Evolutionary conservation across 2,329 filamentous ascomycete genomes (phyloP), one percentile per base, ranked within the genome.

Genomic region (Aureobasidium sp.): DNA sequence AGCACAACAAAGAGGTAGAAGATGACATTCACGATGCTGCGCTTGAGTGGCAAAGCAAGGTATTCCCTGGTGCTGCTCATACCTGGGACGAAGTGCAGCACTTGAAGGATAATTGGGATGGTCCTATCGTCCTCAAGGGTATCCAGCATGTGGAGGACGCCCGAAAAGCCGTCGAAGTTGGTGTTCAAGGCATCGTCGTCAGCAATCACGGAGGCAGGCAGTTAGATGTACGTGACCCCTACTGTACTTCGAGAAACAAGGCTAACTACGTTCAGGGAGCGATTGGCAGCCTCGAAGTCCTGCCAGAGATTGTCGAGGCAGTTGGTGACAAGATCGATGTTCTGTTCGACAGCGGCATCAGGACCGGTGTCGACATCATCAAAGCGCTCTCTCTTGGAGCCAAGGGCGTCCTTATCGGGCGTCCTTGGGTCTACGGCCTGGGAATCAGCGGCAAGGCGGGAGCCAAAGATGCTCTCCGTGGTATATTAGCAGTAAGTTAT

Each of bases 101-200:
- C 52, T 68, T 89, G 64, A 77, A 81, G 65, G 74, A 81, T 66
- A 70, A 85, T 62, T 89, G 85, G 83, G 77, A 83, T 63, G 85
- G 85, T 0, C 83, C 85, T 0, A 82, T 90, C 58, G 80, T 84
- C 64, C 76, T 84, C 39, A 87, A 87, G 70, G 85, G 84, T 0
- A 82, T 80, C 60, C 79, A 82, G 66, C 77, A 76, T 48, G 74
- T 79, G 2, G 77, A 73, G 1, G 81, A 83, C 67, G 80, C 80
- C 15, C 71, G 68, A 56, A 72, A 74, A 61, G 77, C 76, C 2
- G 71, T 75, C 6, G 71, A 81, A 39, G 67, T 71, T 33, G 79
- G 77, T 8, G 76, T 78, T 31, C 73, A 79, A 45, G 80, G 79
- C 0, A 80, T 82, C 58, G 72, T 82, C 15, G 76, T 82, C 11